Conservation (phyloP, 164 flowering plant genomes). For the Vitis cinerea region DNA sequence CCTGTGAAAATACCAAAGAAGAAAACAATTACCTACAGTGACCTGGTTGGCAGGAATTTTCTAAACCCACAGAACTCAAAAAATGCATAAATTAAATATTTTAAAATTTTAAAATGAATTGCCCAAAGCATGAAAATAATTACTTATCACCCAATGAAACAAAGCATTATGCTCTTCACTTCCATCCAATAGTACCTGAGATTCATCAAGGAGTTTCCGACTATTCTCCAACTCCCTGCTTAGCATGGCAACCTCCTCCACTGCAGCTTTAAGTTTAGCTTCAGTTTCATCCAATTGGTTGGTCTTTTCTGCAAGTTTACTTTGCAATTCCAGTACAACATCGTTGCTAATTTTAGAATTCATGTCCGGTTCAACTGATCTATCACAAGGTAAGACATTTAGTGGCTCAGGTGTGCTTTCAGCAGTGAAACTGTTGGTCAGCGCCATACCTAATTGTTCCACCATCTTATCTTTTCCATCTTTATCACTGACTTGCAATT, state of each 20-base stretch:
- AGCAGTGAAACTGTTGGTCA: constrained; percentile 49
- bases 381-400: constrained; percentile 33
- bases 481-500: constrained; percentile 37
- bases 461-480: constrained; percentile 43
- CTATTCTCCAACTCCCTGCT: constrained; percentile 68
- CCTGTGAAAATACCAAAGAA: no score
- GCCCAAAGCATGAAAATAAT: no score
- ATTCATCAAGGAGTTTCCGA: constrained; percentile 81
- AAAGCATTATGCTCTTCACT: no score
- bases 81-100: no score
- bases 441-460: constrained; percentile 32
- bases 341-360: constrained; percentile 34
- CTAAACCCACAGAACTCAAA: no score
- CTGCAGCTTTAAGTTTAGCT: constrained; percentile 53
- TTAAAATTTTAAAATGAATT: no score
- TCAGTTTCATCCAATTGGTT: constrained; percentile 61
- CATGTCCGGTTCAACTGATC: constrained; percentile 31
- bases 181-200: constrained; percentile 57
- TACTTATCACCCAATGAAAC: no score
- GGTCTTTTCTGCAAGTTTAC: constrained; percentile 57
- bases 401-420: constrained; percentile 49
- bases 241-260: constrained; percentile 65
- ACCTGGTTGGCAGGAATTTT: no score
- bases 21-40: no score
- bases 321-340: constrained; percentile 55